Conservation (phyloP, 176 grass and related monocot species). For the Canna indica region DNA sequence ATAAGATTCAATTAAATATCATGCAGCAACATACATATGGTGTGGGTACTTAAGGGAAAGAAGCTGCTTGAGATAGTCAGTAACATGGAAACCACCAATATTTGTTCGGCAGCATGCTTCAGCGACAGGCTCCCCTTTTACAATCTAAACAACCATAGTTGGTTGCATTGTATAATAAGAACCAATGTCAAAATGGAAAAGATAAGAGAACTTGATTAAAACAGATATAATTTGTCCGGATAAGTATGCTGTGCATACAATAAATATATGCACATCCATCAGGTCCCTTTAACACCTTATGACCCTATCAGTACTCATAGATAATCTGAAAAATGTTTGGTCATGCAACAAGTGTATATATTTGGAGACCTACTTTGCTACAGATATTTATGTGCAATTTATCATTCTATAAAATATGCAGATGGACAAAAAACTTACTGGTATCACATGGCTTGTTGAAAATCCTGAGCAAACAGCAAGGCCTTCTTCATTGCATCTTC, state of each 20-base stretch:
- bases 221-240: neutral
- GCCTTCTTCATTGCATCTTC: slow-evolving; percentile 89
- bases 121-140: slow-evolving; percentile 78
- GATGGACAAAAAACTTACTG: slow-evolving; percentile 43
- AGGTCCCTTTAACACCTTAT: neutral
- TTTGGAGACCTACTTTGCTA: neutral
- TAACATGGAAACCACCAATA: slow-evolving; percentile 81
- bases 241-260: neutral
- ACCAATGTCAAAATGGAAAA: neutral
- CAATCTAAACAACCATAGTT: slow-evolving; percentile 47
- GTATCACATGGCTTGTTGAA: slow-evolving; percentile 77
- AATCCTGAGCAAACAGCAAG: slow-evolving; percentile 65
- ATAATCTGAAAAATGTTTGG: neutral
- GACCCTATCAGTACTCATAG: neutral
- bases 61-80: slow-evolving; percentile 93
- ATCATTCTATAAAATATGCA: neutral
- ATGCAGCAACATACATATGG: slow-evolving; percentile 40
- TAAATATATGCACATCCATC: neutral
- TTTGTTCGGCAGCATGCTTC: slow-evolving; percentile 81
- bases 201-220: neutral
- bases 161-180: slow-evolving; percentile 1
- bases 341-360: neutral
- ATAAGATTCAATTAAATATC: slow-evolving; percentile 23
- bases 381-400: neutral
- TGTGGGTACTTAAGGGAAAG: slow-evolving; percentile 93